These are phyloP conservation scores for Sambucus nigra DNA, from an alignment of 129 eudicot genomes.

Conservation along the genomic window DNA sequence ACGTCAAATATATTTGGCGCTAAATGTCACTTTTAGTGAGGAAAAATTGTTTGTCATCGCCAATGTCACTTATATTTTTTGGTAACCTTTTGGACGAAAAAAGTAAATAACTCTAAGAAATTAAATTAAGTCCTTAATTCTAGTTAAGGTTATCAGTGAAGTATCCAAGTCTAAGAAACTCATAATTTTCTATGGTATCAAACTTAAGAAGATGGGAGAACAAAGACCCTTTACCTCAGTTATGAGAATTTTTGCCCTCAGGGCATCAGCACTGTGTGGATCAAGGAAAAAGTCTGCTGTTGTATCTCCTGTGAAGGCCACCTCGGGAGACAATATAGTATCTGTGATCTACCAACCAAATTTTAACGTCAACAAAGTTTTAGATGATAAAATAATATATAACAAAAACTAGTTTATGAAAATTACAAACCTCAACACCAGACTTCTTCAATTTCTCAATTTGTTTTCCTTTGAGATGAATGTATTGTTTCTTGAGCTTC, in stretches of 20 bases:
- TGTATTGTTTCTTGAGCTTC: conserved; percentile 83
- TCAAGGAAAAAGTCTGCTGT: conserved; percentile 76
- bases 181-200: too few species aligned
- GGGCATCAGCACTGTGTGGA: conserved; percentile 89
- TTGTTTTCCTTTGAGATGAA: conserved; percentile 78
- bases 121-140: too few species aligned
- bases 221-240: conserved; percentile 56
- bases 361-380: conserved; percentile 4
- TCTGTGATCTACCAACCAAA: conserved; percentile 59
- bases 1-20: too few species aligned
- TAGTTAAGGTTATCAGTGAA: too few species aligned
- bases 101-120: too few species aligned
- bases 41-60: too few species aligned
- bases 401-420: neutral
- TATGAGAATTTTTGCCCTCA: conserved; percentile 85
- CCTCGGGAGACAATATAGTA: conserved; percentile 81
- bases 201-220: neutral
- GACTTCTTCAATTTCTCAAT: conserved; percentile 91
- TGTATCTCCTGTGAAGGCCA: conserved; percentile 97
- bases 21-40: too few species aligned
- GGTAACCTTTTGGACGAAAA: too few species aligned
- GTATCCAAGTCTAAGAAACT: too few species aligned
- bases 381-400: conserved; percentile 3
- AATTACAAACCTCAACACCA: conserved; percentile 72
- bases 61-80: too few species aligned